Evolutionary conservation across 2,329 filamentous ascomycete species (phyloP), one percentile per base, ranked within the genome.

Genomic region (Microdochium paspali): DNA sequence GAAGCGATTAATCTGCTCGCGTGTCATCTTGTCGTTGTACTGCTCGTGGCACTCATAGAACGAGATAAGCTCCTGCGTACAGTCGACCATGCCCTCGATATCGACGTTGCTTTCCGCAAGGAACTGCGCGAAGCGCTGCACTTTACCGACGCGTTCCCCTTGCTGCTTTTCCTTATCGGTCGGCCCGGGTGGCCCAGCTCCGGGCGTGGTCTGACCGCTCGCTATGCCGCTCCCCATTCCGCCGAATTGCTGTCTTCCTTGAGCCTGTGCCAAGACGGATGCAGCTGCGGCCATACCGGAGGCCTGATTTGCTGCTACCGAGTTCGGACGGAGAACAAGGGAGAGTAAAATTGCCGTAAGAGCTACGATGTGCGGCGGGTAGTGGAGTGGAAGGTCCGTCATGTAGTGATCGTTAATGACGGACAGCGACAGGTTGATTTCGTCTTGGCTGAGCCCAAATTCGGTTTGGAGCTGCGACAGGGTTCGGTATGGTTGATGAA

Each of bases 321-420:
- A 54, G 31, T 61, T 62, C 1, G 87, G 87, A 47, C 87, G 81
- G 31, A 95, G 77, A 4, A 93, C 85, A n/a, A 95, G 77, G 1
- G 88, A 84, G 6, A 95, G 73, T 49, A 95, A 79, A 50, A 95
- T 85, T 6, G 89, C 86, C 28, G 89, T 90, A 35, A 95, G 78
- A n/a, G 89, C 89, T 48, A 95, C 83, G 44, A 88, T 76, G 58
- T 95, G 89, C n/a, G 90, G 90, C 12, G 90, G 76, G 59, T 90
- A 85, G 0, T 94, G 74, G 13, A 96, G 73, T 2, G 88, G 87
- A n/a, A 95, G 73, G 61, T 96, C 90, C 7, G 90, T 95, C 66
- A 94, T 84, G 68, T 88, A 95, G 62, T 88, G 86, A 63, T 96
- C 90, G 66, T 95, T 96, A 61, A 95, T 84, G 51, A 95, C 81